phyloP scores from a whole-genome alignment of 208 protist species.

The Leishmania amazonensis region DNA sequence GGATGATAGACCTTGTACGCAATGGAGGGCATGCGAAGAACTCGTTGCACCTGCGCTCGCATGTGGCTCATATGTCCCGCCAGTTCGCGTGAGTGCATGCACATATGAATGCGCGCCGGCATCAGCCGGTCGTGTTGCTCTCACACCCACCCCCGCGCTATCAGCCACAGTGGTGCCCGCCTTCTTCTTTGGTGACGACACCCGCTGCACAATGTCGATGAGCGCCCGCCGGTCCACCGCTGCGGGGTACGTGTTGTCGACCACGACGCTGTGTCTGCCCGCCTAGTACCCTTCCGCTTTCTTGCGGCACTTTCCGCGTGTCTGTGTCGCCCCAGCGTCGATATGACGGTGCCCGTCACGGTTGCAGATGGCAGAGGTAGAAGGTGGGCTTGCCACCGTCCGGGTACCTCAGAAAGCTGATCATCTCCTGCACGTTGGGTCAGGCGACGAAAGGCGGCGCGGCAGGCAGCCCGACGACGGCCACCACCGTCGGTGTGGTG shows the following conservation, averaged over 20 bases:
- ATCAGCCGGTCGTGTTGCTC: background rate
- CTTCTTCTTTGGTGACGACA: background rate
- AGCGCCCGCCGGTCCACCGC: slow-evolving; percentile 54
- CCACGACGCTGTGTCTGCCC: slow-evolving; percentile 70
- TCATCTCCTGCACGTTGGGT: slow-evolving; percentile 65
- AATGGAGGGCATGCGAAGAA: slow-evolving; percentile 45
- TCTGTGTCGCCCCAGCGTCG: slow-evolving; percentile 83
- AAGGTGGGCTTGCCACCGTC: slow-evolving; percentile 93
- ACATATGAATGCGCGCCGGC: slow-evolving; percentile 73
- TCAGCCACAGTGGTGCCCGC: background rate
- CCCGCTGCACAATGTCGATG: slow-evolving; percentile 48
- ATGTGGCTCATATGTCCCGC: slow-evolving; percentile 84
- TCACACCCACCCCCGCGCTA: background rate
- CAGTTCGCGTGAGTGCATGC: slow-evolving; percentile 55
- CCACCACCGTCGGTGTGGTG: slow-evolving; percentile 24
- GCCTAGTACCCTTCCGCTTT: slow-evolving; percentile 43
- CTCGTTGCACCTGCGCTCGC: slow-evolving; percentile 43
- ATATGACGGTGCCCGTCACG: slow-evolving; percentile 78
- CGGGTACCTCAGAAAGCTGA: slow-evolving; percentile 87
- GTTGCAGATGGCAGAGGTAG: slow-evolving; percentile 71
- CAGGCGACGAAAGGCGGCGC: slow-evolving; percentile 24
- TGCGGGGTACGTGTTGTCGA: slow-evolving; percentile 93
- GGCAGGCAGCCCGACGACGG: slow-evolving; percentile 12
- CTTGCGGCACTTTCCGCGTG: slow-evolving; percentile 64
- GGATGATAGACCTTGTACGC: slow-evolving; percentile 66